Evolutionary conservation across 179 eudicot genomes (phyloP).

Genomic region (Beta macrorhiza): DNA sequence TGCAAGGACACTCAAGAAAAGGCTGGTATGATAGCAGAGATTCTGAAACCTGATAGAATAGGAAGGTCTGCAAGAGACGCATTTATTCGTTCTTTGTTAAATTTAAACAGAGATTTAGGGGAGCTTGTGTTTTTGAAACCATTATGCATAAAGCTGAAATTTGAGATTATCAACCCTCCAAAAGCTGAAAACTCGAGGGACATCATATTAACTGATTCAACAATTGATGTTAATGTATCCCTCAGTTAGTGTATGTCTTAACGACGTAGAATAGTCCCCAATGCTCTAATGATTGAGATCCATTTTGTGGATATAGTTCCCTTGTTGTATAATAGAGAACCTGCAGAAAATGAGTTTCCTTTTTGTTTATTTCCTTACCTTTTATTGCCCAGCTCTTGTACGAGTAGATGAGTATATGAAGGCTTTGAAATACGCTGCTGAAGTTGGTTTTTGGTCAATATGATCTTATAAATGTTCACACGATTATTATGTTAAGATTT

Average conservation of each 20-base stretch:
- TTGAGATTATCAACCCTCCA: constrained; percentile 61
- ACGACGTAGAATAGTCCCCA: background rate
- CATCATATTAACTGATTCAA: constrained; percentile 58
- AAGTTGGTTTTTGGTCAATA: background rate
- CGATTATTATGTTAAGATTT: background rate
- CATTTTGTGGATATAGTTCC: background rate
- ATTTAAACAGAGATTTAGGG: constrained; percentile 44
- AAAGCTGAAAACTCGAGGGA: constrained; percentile 57
- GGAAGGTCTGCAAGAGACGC: constrained; percentile 36
- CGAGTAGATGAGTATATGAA: background rate
- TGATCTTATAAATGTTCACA: background rate
- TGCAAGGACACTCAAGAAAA: constrained; percentile 34
- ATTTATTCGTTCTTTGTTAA: constrained; percentile 39
- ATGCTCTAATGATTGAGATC: background rate
- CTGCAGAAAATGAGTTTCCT: no score
- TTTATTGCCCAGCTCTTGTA: no score
- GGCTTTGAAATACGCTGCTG: background rate
- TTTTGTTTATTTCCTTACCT: no score
- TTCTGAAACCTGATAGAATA: constrained; percentile 35
- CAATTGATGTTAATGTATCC: constrained; percentile 58
- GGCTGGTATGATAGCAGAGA: constrained; percentile 55
- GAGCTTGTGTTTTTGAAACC: constrained; percentile 70
- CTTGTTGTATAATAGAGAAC: no score
- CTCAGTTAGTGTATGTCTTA: constrained; percentile 26
- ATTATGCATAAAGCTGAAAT: constrained; percentile 53